phyloP scores from a whole-genome alignment of 768 basidiomycete species.

The Boletus rubroflammeus region DNA sequence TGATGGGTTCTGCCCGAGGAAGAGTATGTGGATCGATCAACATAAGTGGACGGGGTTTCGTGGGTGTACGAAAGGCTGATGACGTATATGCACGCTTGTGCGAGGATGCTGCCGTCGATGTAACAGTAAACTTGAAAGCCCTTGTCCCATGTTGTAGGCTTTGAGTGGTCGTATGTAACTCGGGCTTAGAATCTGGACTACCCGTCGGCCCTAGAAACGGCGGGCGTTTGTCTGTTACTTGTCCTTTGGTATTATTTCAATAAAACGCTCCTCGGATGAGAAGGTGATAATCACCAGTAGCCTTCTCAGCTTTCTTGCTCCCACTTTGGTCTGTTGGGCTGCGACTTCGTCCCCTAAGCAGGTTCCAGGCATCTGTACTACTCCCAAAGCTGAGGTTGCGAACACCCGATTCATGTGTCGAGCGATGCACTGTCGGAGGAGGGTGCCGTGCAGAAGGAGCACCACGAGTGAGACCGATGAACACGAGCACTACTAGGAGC shows the following conservation, averaged over 20 bases:
- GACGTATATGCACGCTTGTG: slow-evolving; percentile 8
- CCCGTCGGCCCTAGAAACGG: background rate
- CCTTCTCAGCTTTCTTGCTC: slow-evolving; percentile 13
- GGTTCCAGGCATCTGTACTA: slow-evolving; percentile 39
- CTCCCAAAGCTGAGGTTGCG: slow-evolving; percentile 55
- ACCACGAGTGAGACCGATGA: slow-evolving; percentile 83
- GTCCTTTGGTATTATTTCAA: background rate
- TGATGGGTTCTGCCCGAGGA: slow-evolving; percentile 16
- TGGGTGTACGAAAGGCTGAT: slow-evolving; percentile 20
- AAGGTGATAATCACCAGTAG: slow-evolving; percentile 6
- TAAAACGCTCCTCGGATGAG: background rate
- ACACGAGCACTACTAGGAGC: slow-evolving; percentile 76
- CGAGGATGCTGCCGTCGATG: background rate
- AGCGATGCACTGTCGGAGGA: slow-evolving; percentile 10
- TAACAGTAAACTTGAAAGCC: background rate
- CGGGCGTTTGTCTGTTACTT: background rate
- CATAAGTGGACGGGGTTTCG: slow-evolving; percentile 11
- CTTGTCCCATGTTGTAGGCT: background rate
- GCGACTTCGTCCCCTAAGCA: slow-evolving; percentile 26
- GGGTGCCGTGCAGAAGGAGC: slow-evolving; percentile 34
- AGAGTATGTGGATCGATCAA: slow-evolving; percentile 25
- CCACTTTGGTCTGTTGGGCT: slow-evolving; percentile 23
- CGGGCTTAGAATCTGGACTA: background rate
- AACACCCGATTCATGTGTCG: slow-evolving; percentile 52
- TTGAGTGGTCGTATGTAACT: background rate